These are phyloP conservation scores for Vitis hybrid DNA, from an alignment of 177 flowering plant genomes.

Conservation along the genomic window DNA sequence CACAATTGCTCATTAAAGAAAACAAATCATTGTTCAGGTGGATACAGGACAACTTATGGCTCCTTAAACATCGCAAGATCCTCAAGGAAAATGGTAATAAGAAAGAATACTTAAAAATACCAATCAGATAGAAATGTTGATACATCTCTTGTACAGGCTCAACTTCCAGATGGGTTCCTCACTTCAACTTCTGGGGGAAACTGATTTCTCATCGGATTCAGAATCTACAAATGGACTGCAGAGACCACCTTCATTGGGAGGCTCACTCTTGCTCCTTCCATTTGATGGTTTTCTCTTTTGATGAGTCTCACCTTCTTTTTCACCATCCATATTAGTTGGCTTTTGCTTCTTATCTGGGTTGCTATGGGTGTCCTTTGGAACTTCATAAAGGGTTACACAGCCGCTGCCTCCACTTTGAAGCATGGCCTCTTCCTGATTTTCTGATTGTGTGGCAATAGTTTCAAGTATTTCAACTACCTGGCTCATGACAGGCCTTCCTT, in stretches of 20 bases:
- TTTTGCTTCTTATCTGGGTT: constrained; percentile 1
- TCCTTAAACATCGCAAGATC: background rate
- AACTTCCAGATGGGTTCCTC: constrained; percentile 13
- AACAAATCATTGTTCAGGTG: too few relatives aligned
- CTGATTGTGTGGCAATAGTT: constrained; percentile 32
- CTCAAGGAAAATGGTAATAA: background rate
- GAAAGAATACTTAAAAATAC: background rate
- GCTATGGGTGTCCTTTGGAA: constrained; percentile 24
- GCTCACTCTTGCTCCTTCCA: constrained; percentile 58
- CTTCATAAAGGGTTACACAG: constrained; percentile 50
- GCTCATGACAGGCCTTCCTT: constrained; percentile 78
- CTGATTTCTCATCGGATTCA: constrained; percentile 1
- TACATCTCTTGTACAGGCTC: constrained; percentile 12
- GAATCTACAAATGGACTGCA: constrained; percentile 26
- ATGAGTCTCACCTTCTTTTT: constrained; percentile 9
- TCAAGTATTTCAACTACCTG: constrained; percentile 79
- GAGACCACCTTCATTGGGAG: constrained; percentile 32
- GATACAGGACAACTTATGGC: too few relatives aligned
- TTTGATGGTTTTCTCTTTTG: constrained; percentile 23
- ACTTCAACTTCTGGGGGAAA: constrained; percentile 10
- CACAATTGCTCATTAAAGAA: too few relatives aligned
- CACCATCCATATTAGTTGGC: constrained; percentile 10
- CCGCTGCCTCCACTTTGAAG: constrained; percentile 24
- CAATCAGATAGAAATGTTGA: constrained; percentile 5
- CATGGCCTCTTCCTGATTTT: constrained; percentile 24